A percentile compares a stretch with the other conserved stretches of the same genome.
These are phyloP conservation scores for Diplodia scrobiculata DNA, from an alignment of 2,329 filamentous ascomycete genomes.

Conservation along the genomic window DNA sequence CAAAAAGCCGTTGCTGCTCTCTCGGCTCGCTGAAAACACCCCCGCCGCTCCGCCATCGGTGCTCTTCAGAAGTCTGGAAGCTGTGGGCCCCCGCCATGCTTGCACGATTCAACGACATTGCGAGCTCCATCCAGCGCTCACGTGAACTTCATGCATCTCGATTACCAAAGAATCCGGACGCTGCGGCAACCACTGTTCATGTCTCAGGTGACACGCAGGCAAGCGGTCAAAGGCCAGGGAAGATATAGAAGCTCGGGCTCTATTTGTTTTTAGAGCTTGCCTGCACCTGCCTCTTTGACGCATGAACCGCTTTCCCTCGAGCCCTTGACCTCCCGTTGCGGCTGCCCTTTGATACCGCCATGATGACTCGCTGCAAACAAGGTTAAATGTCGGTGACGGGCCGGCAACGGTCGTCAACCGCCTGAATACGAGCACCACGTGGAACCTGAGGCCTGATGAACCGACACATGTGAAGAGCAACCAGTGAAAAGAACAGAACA, in stretches of 20 bases:
- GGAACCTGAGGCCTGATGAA: background rate
- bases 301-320: background rate
- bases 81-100: background rate
- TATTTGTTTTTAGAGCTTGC: constrained; percentile 4
- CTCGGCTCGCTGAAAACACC: background rate
- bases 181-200: background rate
- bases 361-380: constrained; percentile 2
- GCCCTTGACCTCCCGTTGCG: background rate
- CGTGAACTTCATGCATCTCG: background rate
- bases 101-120: background rate
- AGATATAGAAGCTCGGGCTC: constrained; percentile 19
- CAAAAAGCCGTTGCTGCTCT: background rate
- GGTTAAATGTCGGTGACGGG: constrained; percentile 2
- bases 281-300: constrained; percentile 11
- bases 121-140: background rate
- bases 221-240: background rate
- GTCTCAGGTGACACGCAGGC: constrained; percentile 11
- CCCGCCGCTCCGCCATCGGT: background rate
- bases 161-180: constrained; percentile 2
- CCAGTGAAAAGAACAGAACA: background rate
- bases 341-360: background rate
- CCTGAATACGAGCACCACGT: background rate
- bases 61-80: background rate
- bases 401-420: background rate
- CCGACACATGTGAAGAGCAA: background rate